A percentile compares a stretch with the other conserved stretches of the same genome.
These are phyloP conservation scores for Penicillium sp. DNA, from an alignment of 2,329 filamentous ascomycete species.

Conservation along the genomic window DNA sequence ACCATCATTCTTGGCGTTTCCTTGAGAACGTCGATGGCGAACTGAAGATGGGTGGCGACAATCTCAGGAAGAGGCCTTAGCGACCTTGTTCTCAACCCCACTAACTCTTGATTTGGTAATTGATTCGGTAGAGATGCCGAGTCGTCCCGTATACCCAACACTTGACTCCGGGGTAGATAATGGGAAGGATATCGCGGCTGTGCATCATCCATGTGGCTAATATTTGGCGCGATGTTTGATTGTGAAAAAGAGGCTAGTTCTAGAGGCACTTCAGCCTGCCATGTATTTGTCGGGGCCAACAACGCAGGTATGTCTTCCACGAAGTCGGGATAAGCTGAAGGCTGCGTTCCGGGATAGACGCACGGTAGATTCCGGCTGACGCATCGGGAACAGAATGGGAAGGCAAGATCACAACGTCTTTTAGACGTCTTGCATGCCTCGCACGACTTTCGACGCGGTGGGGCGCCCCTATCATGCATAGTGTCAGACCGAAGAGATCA, in stretches of 20 bases:
- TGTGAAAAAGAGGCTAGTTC: not conserved
- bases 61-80: constrained; percentile 18
- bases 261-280: not conserved
- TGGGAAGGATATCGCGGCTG: not conserved
- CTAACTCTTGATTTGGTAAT: constrained; percentile 3
- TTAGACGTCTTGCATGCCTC: constrained; percentile 57
- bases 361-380: constrained; percentile 49
- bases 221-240: not conserved
- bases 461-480: constrained; percentile 22
- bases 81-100: constrained; percentile 5
- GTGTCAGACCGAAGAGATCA: not conserved
- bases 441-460: constrained; percentile 54
- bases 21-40: constrained; percentile 48
- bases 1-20: constrained; percentile 49
- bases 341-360: constrained; percentile 41
- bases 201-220: not conserved
- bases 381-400: constrained; percentile 56
- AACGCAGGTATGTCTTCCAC: no score
- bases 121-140: not conserved
- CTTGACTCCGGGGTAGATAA: not conserved
- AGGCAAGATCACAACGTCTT: constrained; percentile 54
- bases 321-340: constrained; percentile 6
- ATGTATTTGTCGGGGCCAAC: not conserved
- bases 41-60: constrained; percentile 26
- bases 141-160: not conserved